These are phyloP conservation scores for Lactarius trivialis DNA, from an alignment of 768 basidiomycete species.

Conservation along the genomic window DNA sequence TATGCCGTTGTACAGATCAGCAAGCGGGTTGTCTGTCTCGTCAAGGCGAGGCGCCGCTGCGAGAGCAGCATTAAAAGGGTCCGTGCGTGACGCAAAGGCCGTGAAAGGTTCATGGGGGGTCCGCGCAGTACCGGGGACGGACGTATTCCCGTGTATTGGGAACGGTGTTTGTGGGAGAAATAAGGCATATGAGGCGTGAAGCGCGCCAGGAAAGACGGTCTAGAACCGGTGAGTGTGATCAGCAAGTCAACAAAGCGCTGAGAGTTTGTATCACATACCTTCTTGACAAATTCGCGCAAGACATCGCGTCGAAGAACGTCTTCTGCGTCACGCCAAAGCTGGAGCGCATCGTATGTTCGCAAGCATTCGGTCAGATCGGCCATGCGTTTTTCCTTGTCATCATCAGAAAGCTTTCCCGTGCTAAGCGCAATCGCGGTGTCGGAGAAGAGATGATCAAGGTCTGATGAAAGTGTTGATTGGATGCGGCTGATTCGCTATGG, in stretches of 20 bases:
- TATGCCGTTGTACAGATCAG: constrained; percentile 72
- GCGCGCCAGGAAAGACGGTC: constrained; percentile 69
- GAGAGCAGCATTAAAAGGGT: constrained; percentile 33
- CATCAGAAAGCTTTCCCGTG: constrained; percentile 47
- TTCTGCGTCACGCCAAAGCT: constrained; percentile 83
- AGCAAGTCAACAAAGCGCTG: background rate
- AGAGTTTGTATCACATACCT: constrained; percentile 40
- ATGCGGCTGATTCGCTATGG: constrained; percentile 76
- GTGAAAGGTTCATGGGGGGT: constrained; percentile 51
- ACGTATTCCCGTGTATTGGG: constrained; percentile 25
- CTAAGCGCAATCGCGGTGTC: constrained; percentile 48
- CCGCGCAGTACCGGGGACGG: constrained; percentile 39
- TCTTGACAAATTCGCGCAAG: constrained; percentile 68
- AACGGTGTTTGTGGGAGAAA: constrained; percentile 74
- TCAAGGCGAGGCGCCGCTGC: constrained; percentile 51
- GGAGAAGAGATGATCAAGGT: constrained; percentile 78
- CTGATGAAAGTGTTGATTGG: constrained; percentile 75
- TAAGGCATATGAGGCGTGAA: constrained; percentile 65
- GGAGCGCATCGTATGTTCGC: constrained; percentile 69
- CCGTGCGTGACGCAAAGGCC: constrained; percentile 39
- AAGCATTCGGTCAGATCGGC: constrained; percentile 74
- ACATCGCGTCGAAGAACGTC: constrained; percentile 72
- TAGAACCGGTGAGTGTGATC: constrained; percentile 28
- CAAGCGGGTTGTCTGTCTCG: constrained; percentile 59
- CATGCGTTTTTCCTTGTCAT: constrained; percentile 56